Conservation (phyloP, 75 land plant species). For the Cupressus sempervirens region DNA sequence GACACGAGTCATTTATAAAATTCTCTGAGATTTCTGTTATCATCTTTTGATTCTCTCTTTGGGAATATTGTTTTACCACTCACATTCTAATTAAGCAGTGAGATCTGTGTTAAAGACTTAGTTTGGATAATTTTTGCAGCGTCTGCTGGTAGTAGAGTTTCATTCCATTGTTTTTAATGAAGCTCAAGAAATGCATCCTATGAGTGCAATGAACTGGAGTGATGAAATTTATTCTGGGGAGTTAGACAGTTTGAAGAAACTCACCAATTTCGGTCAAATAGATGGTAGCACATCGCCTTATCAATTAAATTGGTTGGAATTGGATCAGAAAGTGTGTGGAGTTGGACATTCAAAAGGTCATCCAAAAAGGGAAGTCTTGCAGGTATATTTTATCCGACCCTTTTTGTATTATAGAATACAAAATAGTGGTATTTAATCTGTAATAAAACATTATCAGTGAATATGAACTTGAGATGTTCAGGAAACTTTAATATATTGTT, state of each 20-base stretch:
- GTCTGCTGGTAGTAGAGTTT: conserved; percentile 33
- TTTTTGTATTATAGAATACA: not conserved
- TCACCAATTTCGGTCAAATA: conserved; percentile 16
- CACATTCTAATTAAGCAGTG: not conserved
- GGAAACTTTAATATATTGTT: not conserved
- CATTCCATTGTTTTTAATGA: conserved; percentile 23
- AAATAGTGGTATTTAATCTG: not conserved
- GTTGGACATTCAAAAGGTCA: not conserved
- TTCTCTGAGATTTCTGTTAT: not conserved
- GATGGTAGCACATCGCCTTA: conserved; percentile 8
- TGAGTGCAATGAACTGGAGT: conserved; percentile 21
- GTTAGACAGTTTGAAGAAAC: conserved; percentile 21
- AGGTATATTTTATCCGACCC: conserved; percentile 20
- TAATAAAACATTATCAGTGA: not conserved
- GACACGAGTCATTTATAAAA: not conserved
- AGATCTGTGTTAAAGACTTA: not conserved
- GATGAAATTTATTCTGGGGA: conserved; percentile 49
- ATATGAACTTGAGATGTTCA: not conserved
- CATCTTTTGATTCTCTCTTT: not conserved
- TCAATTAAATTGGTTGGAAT: conserved; percentile 8
- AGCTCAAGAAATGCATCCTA: not conserved
- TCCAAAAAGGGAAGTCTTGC: conserved; percentile 25
- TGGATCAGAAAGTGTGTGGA: not conserved
- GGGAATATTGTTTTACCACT: not conserved
- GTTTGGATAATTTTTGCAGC: conserved; percentile 18